phyloP scores from a whole-genome alignment of 306 rosid species.

The Begonia fuchsioides region DNA sequence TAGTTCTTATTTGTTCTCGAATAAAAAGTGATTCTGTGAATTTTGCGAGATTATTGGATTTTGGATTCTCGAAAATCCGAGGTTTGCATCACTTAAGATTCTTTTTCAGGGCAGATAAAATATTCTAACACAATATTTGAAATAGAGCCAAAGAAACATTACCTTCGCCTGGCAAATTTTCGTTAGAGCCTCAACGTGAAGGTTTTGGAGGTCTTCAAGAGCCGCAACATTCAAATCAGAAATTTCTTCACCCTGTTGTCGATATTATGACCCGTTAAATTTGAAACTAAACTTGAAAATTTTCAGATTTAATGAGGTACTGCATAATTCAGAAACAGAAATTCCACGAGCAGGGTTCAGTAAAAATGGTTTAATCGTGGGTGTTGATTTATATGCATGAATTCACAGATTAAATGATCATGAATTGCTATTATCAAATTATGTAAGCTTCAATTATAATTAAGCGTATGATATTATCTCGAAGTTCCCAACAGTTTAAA shows the following conservation, averaged over 20 bases:
- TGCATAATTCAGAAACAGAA: background rate
- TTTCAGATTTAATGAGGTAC: background rate
- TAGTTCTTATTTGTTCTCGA: no score
- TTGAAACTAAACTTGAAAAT: no score
- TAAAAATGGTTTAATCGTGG: no score
- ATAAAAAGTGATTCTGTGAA: no score
- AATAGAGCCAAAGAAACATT: constrained; percentile 11
- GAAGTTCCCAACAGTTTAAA: background rate
- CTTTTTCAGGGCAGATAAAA: no score
- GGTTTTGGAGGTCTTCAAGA: constrained; percentile 66
- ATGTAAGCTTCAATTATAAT: background rate
- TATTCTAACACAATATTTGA: background rate
- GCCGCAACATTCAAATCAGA: constrained; percentile 35
- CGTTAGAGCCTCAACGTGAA: constrained; percentile 26
- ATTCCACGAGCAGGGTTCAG: background rate
- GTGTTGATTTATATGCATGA: no score
- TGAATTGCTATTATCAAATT: no score
- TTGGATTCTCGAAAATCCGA: no score
- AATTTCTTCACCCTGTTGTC: constrained; percentile 45
- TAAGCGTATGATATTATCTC: constrained; percentile 1
- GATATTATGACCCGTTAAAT: no score
- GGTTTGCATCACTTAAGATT: no score
- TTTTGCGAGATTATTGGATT: no score
- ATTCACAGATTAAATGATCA: no score
- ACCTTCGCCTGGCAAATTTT: constrained; percentile 50